Conservation (phyloP, 2,329 filamentous ascomycete genomes). For the Epichloe gansuensis region DNA sequence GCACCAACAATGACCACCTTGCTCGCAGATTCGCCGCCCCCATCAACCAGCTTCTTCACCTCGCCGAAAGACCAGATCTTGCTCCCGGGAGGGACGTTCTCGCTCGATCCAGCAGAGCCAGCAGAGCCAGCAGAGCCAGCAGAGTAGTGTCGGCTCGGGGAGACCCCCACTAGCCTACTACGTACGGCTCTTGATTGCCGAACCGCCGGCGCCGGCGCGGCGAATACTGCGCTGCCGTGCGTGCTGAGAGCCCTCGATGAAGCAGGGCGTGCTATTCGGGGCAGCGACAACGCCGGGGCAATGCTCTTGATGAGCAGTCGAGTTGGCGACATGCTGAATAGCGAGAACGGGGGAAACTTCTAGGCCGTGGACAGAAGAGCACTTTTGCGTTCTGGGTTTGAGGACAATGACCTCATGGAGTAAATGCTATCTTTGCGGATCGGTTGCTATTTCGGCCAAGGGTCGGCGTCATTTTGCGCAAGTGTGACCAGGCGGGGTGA, state of each 20-base stretch:
- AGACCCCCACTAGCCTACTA: not conserved
- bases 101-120: constrained; percentile 10
- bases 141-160: constrained; percentile 15
- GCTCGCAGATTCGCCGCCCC: constrained; percentile 8
- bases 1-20: constrained; percentile 34
- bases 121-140: not conserved
- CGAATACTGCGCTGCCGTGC: not conserved
- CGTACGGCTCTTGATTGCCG: not conserved
- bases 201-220: not conserved
- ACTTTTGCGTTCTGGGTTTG: not conserved
- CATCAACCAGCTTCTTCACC: constrained; percentile 26
- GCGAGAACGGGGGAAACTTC: not conserved
- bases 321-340: not conserved
- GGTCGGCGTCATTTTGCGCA: too few species aligned
- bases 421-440: too few species aligned
- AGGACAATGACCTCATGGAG: not conserved
- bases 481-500: too few species aligned
- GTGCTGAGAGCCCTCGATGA: not conserved
- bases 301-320: not conserved
- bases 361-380: too few species aligned
- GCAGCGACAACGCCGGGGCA: not conserved
- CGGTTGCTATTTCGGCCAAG: too few species aligned
- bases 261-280: not conserved
- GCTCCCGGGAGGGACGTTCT: constrained; percentile 1
- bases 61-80: constrained; percentile 38